These are phyloP conservation scores for Coleophoma crateriformis DNA, from an alignment of 2,329 filamentous ascomycete species.

Conservation along the genomic window DNA sequence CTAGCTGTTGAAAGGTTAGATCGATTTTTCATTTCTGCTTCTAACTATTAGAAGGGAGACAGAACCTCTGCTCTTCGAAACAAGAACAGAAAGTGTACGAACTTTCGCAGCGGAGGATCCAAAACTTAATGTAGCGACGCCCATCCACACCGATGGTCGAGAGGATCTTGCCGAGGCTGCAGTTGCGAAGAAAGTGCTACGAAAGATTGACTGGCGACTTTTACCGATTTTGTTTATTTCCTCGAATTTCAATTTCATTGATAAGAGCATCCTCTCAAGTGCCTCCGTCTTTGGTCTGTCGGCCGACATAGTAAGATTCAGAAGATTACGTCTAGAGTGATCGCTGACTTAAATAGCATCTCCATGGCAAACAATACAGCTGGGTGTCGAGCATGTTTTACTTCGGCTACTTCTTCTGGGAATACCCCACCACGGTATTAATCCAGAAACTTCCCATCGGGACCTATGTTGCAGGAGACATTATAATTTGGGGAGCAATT, in stretches of 20 bases:
- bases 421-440: slow-evolving; percentile 44
- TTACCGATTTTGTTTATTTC: slow-evolving; percentile 51
- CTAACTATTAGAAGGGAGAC: not conserved
- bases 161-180: slow-evolving; percentile 2
- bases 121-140: not conserved
- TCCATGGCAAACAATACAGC: slow-evolving; percentile 39
- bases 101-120: not conserved
- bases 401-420: slow-evolving; percentile 33
- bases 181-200: slow-evolving; percentile 34
- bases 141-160: not conserved
- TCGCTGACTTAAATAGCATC: slow-evolving; percentile 14
- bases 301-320: slow-evolving; percentile 36
- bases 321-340: not conserved
- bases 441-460: slow-evolving; percentile 27
- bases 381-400: slow-evolving; percentile 41
- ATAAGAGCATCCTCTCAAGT: slow-evolving; percentile 25
- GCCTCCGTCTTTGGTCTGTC: slow-evolving; percentile 41
- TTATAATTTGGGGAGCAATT: slow-evolving; percentile 1
- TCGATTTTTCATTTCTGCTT: not conserved
- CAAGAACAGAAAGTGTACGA: not conserved
- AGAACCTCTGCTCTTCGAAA: not conserved
- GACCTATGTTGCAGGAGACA: slow-evolving; percentile 32
- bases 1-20: too few relatives aligned
- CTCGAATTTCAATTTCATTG: slow-evolving; percentile 50
- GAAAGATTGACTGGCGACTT: slow-evolving; percentile 49